Base-by-base conservation (phyloP, 805 yeast genomes). In the Yamadazyma endophytica region DNA sequence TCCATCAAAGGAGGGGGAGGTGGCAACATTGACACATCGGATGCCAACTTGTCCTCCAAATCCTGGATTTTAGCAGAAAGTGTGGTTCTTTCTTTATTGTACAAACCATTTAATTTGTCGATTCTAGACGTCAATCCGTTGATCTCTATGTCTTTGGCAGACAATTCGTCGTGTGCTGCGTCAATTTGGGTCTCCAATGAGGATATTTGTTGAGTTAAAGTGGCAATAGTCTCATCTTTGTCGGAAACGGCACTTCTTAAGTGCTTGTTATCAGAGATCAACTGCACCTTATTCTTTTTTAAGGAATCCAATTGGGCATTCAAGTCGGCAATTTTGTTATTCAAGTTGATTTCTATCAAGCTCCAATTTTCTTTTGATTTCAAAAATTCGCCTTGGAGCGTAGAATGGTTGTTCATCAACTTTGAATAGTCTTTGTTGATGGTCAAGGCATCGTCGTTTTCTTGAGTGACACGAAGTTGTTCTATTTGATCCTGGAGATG, bases 291-390 rank as follows among this genome's bases (percentile, higher is more conserved):
- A 2, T 47, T 36, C 29, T 56, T 56, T 28, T 58, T 61, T 28
- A 54, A 21, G 4, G 42, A 26, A 5, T 63, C 68, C 9, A 61
- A 34, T 5, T 55, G 35, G n/a, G 39, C 26, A 3, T 52, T 34
- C 17, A 66, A 42, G 5, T 53, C 56, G 21, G 64, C 70, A 6
- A 73, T 50, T 31, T 76, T 77, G 28, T 47, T 50, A 36, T 73
- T 71, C 37, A 87, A 64, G 3, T 77, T 66, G 23, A 82, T 71
- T 54, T 92, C 97, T 25, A 87, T 78, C 13, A 77, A 62, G 35
- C 82, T 79, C 95, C 96, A 86, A 52, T 82, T 85, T 40, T 80
- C 86, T 35, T 81, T 81, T 0, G 90, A 82, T 11, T 79, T 70
- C 6, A 83, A 72, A 42, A 84, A 81, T 52, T 88, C 92, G 2